phyloP scores from a whole-genome alignment of 192 early-diverging fungal genomes.

The Entomortierella chlamydospora region DNA sequence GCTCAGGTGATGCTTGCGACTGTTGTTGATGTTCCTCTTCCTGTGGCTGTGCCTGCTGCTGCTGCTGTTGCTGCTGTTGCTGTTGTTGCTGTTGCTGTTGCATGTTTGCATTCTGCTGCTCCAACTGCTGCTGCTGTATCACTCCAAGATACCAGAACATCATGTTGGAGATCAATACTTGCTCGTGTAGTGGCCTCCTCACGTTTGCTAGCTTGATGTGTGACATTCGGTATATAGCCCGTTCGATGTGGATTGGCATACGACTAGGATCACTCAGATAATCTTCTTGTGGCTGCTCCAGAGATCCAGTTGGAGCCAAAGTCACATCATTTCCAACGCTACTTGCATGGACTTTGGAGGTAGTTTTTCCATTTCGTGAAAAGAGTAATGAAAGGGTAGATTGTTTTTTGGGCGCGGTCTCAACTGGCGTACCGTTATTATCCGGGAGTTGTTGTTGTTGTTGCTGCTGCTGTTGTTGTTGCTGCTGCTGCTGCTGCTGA shows the following conservation, averaged over 20 bases:
- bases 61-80: conserved; percentile 9
- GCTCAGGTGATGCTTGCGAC: neutral
- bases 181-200: conserved; percentile 75
- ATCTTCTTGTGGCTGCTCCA: neutral
- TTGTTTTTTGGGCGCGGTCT: conserved; percentile 17
- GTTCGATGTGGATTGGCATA: conserved; percentile 80
- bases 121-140: conserved; percentile 57
- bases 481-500: no score
- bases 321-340: neutral
- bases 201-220: conserved; percentile 81
- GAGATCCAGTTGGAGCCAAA: conserved; percentile 1
- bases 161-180: conserved; percentile 82
- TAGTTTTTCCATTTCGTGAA: conserved; percentile 41
- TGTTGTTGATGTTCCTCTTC: conserved; percentile 1
- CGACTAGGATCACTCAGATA: conserved; percentile 56
- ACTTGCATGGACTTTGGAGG: conserved; percentile 34
- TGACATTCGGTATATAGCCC: conserved; percentile 77
- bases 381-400: conserved; percentile 48
- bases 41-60: conserved; percentile 24
- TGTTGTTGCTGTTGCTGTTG: conserved; percentile 20
- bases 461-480: no score
- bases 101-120: conserved; percentile 14
- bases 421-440: neutral
- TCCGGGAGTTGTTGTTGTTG: no score
- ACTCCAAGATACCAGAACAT: conserved; percentile 87